Percentiles rank a stretch among this genome's conserved stretches.
These are phyloP conservation scores for Phlebiopsis gigantea DNA, from an alignment of 768 basidiomycete species.

Conservation along the genomic window DNA sequence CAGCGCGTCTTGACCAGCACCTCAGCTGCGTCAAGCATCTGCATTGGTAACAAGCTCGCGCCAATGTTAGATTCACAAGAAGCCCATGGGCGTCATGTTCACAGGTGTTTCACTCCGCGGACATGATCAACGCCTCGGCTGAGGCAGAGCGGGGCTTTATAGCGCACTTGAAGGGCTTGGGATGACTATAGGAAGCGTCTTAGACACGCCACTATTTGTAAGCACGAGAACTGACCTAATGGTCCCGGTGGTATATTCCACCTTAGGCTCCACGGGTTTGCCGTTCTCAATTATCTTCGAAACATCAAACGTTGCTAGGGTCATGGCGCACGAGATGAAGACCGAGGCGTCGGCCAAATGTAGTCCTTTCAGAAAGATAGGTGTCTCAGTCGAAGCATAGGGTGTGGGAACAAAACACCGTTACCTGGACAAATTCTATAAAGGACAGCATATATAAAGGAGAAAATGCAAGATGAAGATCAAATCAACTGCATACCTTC, in stretches of 20 bases:
- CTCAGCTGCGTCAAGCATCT: no score
- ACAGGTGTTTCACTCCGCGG: no score
- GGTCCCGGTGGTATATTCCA: conserved; percentile 20
- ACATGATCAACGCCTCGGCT: neutral
- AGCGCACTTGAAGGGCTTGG: conserved; percentile 11
- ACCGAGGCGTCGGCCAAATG: conserved; percentile 27
- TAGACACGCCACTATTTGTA: neutral
- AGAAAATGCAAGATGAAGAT: neutral
- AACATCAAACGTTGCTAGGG: conserved; percentile 26
- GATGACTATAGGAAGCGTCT: conserved; percentile 5
- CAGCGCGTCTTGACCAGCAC: no score
- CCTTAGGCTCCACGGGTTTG: conserved; percentile 20
- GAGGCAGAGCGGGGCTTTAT: conserved; percentile 6
- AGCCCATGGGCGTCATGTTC: no score
- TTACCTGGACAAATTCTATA: conserved; percentile 6
- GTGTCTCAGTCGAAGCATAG: neutral
- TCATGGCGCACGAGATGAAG: conserved; percentile 24
- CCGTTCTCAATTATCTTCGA: conserved; percentile 24
- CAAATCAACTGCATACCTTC: conserved; percentile 15
- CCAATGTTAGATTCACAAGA: no score
- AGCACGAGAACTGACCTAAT: conserved; percentile 19
- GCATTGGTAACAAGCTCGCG: no score
- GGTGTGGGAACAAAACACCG: no score
- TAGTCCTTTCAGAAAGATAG: neutral
- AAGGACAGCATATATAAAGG: neutral